Evolutionary conservation across 2,329 filamentous ascomycete genomes (phyloP).

Genomic region (Diaporthe eres): DNA sequence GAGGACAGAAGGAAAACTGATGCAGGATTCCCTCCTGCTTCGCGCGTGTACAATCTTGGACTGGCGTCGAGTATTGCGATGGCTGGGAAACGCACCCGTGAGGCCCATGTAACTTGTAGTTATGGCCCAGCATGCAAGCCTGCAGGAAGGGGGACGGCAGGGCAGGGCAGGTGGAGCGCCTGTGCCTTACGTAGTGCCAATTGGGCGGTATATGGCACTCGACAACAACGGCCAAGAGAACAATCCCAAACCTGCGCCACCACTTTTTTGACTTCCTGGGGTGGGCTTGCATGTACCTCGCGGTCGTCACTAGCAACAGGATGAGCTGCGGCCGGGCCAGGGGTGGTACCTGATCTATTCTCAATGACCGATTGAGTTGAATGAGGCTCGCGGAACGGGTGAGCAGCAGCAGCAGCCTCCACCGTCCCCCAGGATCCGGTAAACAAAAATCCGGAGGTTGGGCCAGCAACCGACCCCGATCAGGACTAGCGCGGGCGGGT

Average conservation of each 20-base stretch:
- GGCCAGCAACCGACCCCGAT: constrained; percentile 32
- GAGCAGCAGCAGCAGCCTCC: constrained; percentile 3
- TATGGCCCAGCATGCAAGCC: constrained; percentile 18
- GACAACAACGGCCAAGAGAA: constrained; percentile 28
- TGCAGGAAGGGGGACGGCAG: constrained; percentile 13
- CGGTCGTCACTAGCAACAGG: constrained; percentile 33
- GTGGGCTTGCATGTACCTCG: constrained; percentile 1
- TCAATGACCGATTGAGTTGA: neutral
- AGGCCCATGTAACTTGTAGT: neutral
- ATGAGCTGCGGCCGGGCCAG: neutral
- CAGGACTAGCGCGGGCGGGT: constrained; percentile 32
- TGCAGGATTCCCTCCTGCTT: constrained; percentile 37
- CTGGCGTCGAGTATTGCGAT: constrained; percentile 44
- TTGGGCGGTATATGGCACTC: constrained; percentile 12
- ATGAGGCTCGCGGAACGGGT: constrained; percentile 3
- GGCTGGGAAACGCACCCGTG: constrained; percentile 42
- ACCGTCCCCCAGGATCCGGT: constrained; percentile 22
- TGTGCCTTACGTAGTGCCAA: constrained; percentile 25
- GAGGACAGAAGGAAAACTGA: constrained; percentile 23
- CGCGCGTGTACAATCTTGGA: constrained; percentile 26
- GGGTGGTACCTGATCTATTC: constrained; percentile 21
- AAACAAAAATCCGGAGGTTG: constrained; percentile 40
- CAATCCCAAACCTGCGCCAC: constrained; percentile 39
- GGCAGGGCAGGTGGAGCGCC: constrained; percentile 3
- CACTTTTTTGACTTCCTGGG: constrained; percentile 19